phyloP scores from a whole-genome alignment of 1,284 basidiomycete species.

The Sporisorium iseilematis-ciliati region DNA sequence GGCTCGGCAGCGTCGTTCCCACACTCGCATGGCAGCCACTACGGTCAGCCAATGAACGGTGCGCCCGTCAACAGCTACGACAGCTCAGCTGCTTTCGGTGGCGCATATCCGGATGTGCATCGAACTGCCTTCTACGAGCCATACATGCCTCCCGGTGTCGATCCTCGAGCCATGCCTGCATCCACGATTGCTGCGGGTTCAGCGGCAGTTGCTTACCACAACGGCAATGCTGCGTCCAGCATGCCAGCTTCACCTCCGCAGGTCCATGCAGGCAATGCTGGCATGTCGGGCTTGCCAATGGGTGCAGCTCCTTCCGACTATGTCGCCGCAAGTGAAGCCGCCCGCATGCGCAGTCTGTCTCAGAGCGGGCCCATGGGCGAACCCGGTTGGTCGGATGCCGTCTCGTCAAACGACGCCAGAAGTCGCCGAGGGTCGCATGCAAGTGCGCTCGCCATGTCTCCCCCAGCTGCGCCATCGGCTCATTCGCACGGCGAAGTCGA shows the following conservation, averaged over 20 bases:
- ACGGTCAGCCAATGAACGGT: conserved; percentile 9
- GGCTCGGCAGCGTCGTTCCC: conserved; percentile 27
- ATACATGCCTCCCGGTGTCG: conserved; percentile 23
- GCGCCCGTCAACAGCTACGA: conserved; percentile 1
- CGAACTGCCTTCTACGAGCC: conserved; percentile 34
- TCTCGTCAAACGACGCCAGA: conserved; percentile 11
- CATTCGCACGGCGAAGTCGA: conserved; percentile 12
- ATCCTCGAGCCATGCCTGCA: conserved; percentile 10
- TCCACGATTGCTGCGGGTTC: conserved; percentile 14
- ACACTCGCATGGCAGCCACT: conserved; percentile 29
- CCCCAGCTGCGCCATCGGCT: conserved; percentile 11
- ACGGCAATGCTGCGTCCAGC: not conserved
- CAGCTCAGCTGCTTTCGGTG: conserved; percentile 8
- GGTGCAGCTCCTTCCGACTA: conserved; percentile 32
- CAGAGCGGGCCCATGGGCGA: conserved; percentile 1
- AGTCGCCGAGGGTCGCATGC: conserved; percentile 27
- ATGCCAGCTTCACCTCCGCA: conserved; percentile 8
- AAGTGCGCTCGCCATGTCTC: conserved; percentile 17
- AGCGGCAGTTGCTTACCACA: conserved; percentile 27
- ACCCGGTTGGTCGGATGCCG: conserved; percentile 15
- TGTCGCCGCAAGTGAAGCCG: conserved; percentile 22
- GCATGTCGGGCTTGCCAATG: conserved; percentile 21
- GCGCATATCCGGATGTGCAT: conserved; percentile 35
- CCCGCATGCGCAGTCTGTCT: conserved; percentile 18
- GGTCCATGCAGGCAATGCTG: conserved; percentile 4